Percentiles rank a stretch among this genome's conserved stretches.
Evolutionary conservation across 306 rosid species (phyloP).

Genomic region (Coriaria nepalensis): DNA sequence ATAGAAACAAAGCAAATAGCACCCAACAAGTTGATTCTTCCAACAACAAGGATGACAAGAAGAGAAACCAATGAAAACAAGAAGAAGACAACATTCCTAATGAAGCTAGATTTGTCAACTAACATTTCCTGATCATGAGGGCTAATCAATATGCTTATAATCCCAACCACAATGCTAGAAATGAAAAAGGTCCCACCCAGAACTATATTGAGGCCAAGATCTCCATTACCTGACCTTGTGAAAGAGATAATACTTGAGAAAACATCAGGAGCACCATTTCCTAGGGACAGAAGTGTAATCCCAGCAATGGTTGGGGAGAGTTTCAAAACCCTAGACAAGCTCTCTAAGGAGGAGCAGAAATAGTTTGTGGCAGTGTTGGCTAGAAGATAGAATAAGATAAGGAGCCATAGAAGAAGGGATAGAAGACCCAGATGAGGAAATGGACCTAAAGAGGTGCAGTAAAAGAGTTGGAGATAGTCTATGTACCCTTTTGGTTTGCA

Average conservation of each 20-base stretch:
- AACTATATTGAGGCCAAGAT: slow-evolving; percentile 57
- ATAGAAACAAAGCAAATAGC: slow-evolving; percentile 41
- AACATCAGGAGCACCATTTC: slow-evolving; percentile 87
- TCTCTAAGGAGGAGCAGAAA: slow-evolving; percentile 59
- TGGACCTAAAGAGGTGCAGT: slow-evolving; percentile 34
- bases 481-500: slow-evolving; percentile 60
- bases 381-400: slow-evolving; percentile 56
- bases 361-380: slow-evolving; percentile 78
- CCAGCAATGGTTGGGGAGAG: slow-evolving; percentile 87
- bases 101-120: slow-evolving; percentile 42
- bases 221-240: slow-evolving; percentile 38
- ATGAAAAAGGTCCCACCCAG: slow-evolving; percentile 69
- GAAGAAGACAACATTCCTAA: slow-evolving; percentile 47
- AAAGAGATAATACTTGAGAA: slow-evolving; percentile 59
- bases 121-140: slow-evolving; percentile 10
- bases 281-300: slow-evolving; percentile 71
- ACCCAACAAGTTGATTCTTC: slow-evolving; percentile 43
- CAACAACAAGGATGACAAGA: slow-evolving; percentile 31
- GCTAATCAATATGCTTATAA: slow-evolving; percentile 39
- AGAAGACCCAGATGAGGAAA: slow-evolving; percentile 30
- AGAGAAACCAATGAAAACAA: slow-evolving; percentile 41
- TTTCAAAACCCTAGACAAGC: slow-evolving; percentile 41
- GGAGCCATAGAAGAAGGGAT: slow-evolving; percentile 44
- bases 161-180: slow-evolving; percentile 49
- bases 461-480: slow-evolving; percentile 52